These are phyloP conservation scores for Raphanus hybrid DNA, from an alignment of 441 rosid species.

Conservation along the genomic window DNA sequence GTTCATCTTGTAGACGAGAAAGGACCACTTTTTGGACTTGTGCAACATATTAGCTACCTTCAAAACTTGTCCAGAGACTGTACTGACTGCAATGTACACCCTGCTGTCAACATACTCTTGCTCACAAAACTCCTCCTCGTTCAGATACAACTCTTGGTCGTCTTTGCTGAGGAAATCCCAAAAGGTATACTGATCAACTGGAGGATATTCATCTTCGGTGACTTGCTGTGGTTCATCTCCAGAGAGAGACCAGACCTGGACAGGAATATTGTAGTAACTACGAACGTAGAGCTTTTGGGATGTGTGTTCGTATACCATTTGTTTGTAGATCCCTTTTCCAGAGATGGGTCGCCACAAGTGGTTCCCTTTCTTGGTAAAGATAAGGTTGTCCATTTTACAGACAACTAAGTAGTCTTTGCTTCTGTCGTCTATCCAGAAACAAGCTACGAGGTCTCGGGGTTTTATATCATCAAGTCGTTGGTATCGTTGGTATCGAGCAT, in stretches of 20 bases:
- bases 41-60: neutral
- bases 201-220: neutral
- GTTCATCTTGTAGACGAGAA: neutral
- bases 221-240: constrained; percentile 6
- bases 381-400: neutral
- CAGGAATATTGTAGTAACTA: neutral
- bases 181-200: neutral
- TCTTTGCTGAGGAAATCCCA: constrained; percentile 14
- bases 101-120: neutral
- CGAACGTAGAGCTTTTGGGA: neutral
- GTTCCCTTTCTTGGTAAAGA: neutral
- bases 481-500: no score
- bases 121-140: neutral
- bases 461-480: neutral
- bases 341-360: neutral
- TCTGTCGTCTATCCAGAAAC: constrained; percentile 1
- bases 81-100: neutral
- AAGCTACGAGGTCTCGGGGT: neutral
- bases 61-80: neutral
- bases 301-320: constrained; percentile 1
- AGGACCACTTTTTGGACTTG: neutral
- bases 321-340: neutral
- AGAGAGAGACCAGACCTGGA: neutral
- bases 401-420: neutral
- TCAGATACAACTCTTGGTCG: constrained; percentile 1